These are phyloP conservation scores for Vachellia pachyceras DNA, from an alignment of 306 rosid species.

Conservation along the genomic window DNA sequence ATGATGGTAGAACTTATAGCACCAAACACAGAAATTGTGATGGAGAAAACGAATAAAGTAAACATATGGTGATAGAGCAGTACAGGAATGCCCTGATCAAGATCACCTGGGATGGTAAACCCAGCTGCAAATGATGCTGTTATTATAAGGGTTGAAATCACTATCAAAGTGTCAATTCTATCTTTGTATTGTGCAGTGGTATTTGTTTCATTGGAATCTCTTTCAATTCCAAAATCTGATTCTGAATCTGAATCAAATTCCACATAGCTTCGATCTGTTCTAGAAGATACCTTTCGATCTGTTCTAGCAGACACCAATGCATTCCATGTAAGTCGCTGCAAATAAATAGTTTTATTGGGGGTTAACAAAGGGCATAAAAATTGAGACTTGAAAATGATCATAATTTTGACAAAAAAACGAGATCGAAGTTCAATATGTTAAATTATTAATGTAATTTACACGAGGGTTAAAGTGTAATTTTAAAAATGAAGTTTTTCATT, in stretches of 20 bases:
- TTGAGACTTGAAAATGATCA: background rate
- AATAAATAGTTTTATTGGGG: background rate
- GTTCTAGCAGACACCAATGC: slow-evolving; percentile 25
- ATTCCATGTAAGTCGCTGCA: slow-evolving; percentile 32
- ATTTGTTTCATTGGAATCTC: no score
- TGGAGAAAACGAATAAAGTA: slow-evolving; percentile 27
- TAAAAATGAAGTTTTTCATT: no score
- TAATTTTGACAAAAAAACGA: background rate
- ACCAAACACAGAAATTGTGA: slow-evolving; percentile 43
- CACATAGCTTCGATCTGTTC: no score
- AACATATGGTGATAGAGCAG: slow-evolving; percentile 3
- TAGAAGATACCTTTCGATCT: no score
- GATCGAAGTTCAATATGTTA: background rate
- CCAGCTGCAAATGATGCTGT: slow-evolving; percentile 46
- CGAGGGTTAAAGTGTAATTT: no score
- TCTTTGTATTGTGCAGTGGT: background rate
- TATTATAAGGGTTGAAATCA: slow-evolving; percentile 41
- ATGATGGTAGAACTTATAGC: slow-evolving; percentile 34
- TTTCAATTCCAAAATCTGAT: background rate
- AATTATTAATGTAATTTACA: background rate
- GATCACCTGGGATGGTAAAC: slow-evolving; percentile 35
- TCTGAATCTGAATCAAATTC: no score
- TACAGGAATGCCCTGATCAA: slow-evolving; percentile 6
- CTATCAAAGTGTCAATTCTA: slow-evolving; percentile 28
- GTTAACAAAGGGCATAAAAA: background rate